These are phyloP conservation scores for Mycena galericulata DNA, from an alignment of 768 basidiomycete species.

Conservation along the genomic window DNA sequence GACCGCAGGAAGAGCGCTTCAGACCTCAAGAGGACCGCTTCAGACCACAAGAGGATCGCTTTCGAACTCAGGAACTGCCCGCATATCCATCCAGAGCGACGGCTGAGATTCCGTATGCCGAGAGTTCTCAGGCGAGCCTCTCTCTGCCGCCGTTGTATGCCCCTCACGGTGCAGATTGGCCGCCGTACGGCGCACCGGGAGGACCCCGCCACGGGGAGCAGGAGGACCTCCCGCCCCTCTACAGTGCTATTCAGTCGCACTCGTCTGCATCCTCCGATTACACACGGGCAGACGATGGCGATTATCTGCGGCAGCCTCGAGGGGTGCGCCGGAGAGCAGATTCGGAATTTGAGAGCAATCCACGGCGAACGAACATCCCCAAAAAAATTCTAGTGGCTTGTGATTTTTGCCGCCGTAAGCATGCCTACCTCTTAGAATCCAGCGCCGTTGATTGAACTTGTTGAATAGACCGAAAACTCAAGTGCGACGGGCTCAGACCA, in stretches of 20 bases:
- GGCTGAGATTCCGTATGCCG: conserved; percentile 7
- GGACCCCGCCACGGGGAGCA: conserved; percentile 14
- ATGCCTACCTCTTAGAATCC: neutral
- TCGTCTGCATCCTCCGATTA: conserved; percentile 15
- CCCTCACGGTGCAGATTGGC: neutral
- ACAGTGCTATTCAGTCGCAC: conserved; percentile 19
- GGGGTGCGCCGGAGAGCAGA: neutral
- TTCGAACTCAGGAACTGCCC: too few relatives aligned
- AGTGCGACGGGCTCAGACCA: conserved; percentile 77
- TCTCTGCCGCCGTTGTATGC: conserved; percentile 19
- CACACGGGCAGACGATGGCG: conserved; percentile 21
- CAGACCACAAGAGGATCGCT: too few relatives aligned
- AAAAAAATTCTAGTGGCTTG: conserved; percentile 76
- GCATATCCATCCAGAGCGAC: conserved; percentile 12
- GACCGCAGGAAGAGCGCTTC: neutral
- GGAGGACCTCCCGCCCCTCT: conserved; percentile 20
- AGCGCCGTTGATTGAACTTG: neutral
- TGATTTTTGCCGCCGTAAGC: conserved; percentile 80
- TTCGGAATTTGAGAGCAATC: conserved; percentile 40
- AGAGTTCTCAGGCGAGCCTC: conserved; percentile 9
- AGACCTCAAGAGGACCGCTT: neutral
- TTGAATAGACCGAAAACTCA: conserved; percentile 74
- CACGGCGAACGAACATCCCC: conserved; percentile 44
- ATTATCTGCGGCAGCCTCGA: neutral
- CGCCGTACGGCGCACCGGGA: conserved; percentile 1